These are phyloP conservation scores for Colletotrichum chlorophyti DNA, from an alignment of 2,329 filamentous ascomycete genomes.

Conservation along the genomic window DNA sequence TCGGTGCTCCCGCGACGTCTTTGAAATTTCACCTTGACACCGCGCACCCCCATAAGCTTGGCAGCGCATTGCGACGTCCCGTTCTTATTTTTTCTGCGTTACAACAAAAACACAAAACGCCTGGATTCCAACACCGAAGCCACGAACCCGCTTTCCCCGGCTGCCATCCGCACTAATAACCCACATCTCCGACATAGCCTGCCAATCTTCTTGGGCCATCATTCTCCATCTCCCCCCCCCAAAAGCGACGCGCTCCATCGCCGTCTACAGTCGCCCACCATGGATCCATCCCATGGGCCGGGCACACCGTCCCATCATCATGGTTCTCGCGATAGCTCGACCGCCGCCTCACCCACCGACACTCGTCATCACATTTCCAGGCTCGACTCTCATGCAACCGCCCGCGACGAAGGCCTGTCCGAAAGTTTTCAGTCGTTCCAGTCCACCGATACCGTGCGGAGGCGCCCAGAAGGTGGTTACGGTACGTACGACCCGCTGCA, in stretches of 20 bases:
- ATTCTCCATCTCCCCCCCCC: conserved; percentile 10
- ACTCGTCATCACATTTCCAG: conserved; percentile 48
- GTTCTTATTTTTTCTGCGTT: neutral
- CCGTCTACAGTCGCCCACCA: conserved; percentile 36
- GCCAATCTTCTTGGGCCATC: conserved; percentile 17
- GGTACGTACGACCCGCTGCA: conserved; percentile 50
- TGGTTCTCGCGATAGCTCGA: conserved; percentile 44
- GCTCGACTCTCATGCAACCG: conserved; percentile 41
- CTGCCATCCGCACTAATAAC: conserved; percentile 17
- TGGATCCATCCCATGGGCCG: conserved; percentile 53
- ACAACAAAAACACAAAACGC: neutral
- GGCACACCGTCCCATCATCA: too few species aligned
- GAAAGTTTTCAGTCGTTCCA: conserved; percentile 66
- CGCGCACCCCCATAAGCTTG: too few species aligned
- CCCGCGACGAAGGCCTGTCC: conserved; percentile 52
- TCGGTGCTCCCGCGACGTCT: too few species aligned
- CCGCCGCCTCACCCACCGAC: conserved; percentile 56
- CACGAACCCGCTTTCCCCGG: conserved; percentile 1
- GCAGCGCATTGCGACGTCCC: too few species aligned
- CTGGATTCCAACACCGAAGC: conserved; percentile 8
- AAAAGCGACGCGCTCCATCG: conserved; percentile 14
- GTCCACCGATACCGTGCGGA: conserved; percentile 66
- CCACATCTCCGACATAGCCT: conserved; percentile 22
- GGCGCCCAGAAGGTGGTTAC: conserved; percentile 62
- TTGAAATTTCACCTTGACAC: too few species aligned